Percentiles rank a stretch among this genome's conserved stretches.
phyloP scores from a whole-genome alignment of 768 basidiomycete species.

The Xanthoconium stramineum region DNA sequence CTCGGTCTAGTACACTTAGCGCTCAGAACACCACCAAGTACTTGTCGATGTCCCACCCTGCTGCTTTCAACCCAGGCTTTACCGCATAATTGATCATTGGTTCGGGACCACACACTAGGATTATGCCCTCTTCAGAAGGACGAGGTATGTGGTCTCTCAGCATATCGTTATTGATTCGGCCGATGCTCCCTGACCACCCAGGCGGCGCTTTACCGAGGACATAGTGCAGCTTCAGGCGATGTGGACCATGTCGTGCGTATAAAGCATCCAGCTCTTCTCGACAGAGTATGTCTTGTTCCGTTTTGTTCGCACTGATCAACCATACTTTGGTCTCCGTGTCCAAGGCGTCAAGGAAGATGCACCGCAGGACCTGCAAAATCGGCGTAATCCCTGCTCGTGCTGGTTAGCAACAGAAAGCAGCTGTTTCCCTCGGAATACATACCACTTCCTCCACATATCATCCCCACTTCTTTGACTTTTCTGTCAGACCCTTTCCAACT shows the following conservation, averaged over 20 bases:
- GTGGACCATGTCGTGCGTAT: constrained; percentile 21
- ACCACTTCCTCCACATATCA: constrained; percentile 61
- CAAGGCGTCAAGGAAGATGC: constrained; percentile 39
- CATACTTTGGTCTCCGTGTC: constrained; percentile 42
- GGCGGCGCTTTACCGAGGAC: constrained; percentile 35
- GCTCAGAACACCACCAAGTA: constrained; percentile 35
- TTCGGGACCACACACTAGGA: constrained; percentile 52
- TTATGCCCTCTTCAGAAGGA: constrained; percentile 36
- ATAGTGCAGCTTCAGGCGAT: constrained; percentile 42
- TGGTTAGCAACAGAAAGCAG: background rate
- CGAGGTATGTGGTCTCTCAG: constrained; percentile 39
- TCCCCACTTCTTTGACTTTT: constrained; percentile 41
- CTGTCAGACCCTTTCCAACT: constrained; percentile 35
- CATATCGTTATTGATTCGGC: constrained; percentile 40
- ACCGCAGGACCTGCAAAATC: constrained; percentile 52
- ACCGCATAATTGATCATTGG: constrained; percentile 35
- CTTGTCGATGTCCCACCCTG: constrained; percentile 36
- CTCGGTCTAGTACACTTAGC: background rate
- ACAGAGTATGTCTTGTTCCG: constrained; percentile 49
- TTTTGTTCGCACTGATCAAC: constrained; percentile 48
- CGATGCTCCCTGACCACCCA: constrained; percentile 40
- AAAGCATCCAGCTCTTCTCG: constrained; percentile 46
- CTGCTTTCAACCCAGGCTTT: constrained; percentile 29
- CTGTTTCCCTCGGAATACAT: constrained; percentile 5
- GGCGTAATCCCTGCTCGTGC: constrained; percentile 46